These are phyloP conservation scores for Trametes meyenii DNA, from an alignment of 768 basidiomycete species.

Conservation along the genomic window DNA sequence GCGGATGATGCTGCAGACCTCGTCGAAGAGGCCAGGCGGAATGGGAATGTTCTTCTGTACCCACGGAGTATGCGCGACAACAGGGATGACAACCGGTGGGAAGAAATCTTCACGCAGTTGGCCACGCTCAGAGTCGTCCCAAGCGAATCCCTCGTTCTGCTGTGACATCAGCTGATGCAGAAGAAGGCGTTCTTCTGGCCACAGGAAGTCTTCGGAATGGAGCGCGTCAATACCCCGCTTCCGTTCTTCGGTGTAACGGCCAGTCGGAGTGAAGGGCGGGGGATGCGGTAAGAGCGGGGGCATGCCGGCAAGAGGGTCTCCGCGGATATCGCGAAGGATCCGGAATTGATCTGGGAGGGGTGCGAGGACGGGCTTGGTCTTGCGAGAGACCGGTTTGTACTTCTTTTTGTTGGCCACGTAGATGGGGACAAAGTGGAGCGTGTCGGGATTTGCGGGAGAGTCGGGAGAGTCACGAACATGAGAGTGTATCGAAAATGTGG, in stretches of 20 bases:
- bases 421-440: background rate
- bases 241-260: constrained; percentile 24
- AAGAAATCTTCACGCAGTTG: constrained; percentile 35
- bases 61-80: constrained; percentile 34
- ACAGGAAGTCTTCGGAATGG: constrained; percentile 33
- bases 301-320: constrained; percentile 22
- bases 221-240: constrained; percentile 13
- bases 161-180: constrained; percentile 36
- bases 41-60: constrained; percentile 32
- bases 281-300: constrained; percentile 14
- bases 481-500: background rate
- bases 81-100: constrained; percentile 36
- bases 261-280: constrained; percentile 11
- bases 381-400: constrained; percentile 30
- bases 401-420: constrained; percentile 13
- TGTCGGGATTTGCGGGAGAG: background rate
- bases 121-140: constrained; percentile 42
- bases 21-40: constrained; percentile 29
- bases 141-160: constrained; percentile 38
- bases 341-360: constrained; percentile 26
- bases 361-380: constrained; percentile 24
- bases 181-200: constrained; percentile 36
- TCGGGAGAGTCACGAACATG: background rate
- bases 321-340: constrained; percentile 19
- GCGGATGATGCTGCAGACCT: constrained; percentile 38